These are phyloP conservation scores for Metarhizium brunneum DNA, from an alignment of 2,329 filamentous ascomycete genomes.

Conservation along the genomic window DNA sequence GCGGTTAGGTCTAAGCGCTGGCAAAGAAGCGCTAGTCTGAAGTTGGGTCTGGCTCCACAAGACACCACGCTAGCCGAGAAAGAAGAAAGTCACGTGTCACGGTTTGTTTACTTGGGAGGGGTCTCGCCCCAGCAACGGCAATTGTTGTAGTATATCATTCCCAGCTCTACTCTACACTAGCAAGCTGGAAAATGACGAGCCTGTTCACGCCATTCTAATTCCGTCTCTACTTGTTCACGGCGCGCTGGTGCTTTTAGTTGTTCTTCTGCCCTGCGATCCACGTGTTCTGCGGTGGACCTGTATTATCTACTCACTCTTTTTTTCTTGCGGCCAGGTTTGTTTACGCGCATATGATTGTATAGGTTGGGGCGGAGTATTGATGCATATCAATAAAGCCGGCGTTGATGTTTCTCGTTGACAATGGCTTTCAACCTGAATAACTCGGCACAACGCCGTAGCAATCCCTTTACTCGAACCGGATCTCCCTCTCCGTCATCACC, in stretches of 20 bases:
- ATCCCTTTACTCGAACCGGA: constrained; percentile 62
- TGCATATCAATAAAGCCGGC: constrained; percentile 3
- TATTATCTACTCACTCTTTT: background rate
- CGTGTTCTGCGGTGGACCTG: background rate
- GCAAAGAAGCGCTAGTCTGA: background rate
- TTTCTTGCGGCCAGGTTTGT: constrained; percentile 5
- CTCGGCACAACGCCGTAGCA: constrained; percentile 63
- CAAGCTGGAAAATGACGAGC: background rate
- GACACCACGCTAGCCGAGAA: background rate
- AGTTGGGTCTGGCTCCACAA: background rate
- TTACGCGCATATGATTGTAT: constrained; percentile 12
- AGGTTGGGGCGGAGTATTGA: background rate
- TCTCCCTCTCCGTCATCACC: constrained; percentile 51
- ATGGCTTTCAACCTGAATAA: constrained; percentile 27
- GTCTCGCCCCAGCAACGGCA: constrained; percentile 18
- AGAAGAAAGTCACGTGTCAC: constrained; percentile 11
- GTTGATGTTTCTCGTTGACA: constrained; percentile 13
- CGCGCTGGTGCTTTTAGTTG: constrained; percentile 15
- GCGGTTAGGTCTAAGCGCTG: background rate
- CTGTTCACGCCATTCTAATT: constrained; percentile 15
- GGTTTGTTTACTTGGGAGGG: constrained; percentile 20
- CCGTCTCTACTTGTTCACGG: constrained; percentile 13
- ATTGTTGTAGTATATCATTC: constrained; percentile 5
- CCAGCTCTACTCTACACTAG: background rate
- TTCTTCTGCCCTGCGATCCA: constrained; percentile 7